Percentiles rank a stretch among this genome's conserved stretches.
phyloP scores from a whole-genome alignment of 345 rosid genomes.

The Gossypium longicalyx region DNA sequence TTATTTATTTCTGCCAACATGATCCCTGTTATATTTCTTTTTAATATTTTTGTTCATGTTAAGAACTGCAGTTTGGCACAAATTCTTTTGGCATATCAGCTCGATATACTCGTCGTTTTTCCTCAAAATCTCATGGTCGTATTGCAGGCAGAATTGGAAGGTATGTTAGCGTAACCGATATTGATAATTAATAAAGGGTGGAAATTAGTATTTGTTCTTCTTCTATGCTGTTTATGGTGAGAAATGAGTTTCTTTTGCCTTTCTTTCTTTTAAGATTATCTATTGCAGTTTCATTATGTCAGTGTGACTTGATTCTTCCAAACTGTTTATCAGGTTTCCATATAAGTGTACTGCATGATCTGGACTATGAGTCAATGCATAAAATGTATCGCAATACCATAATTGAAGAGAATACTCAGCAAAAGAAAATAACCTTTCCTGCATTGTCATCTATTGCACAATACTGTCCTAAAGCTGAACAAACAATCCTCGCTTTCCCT shows the following conservation, averaged over 20 bases:
- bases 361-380: not conserved
- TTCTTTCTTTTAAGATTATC: no score
- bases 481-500: not conserved
- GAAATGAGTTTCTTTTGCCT: not conserved
- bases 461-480: not conserved
- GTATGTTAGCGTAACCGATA: conserved; percentile 34
- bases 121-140: conserved; percentile 84
- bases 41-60: conserved; percentile 16
- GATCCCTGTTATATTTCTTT: conserved; percentile 5
- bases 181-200: not conserved
- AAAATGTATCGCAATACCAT: not conserved
- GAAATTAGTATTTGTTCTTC: conserved; percentile 3
- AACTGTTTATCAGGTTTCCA: not conserved
- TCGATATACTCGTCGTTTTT: conserved; percentile 66
- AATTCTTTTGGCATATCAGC: conserved; percentile 76
- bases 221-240: not conserved
- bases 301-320: not conserved
- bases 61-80: conserved; percentile 56
- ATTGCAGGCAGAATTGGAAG: conserved; percentile 77
- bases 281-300: not conserved
- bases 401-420: not conserved
- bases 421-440: not conserved
- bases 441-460: not conserved
- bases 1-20: conserved; percentile 2
- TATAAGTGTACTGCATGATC: not conserved